Evolutionary conservation across 163 green algal species (phyloP), one percentile per base, ranked within the genome.

Genomic region (Chlorella variabilis): DNA sequence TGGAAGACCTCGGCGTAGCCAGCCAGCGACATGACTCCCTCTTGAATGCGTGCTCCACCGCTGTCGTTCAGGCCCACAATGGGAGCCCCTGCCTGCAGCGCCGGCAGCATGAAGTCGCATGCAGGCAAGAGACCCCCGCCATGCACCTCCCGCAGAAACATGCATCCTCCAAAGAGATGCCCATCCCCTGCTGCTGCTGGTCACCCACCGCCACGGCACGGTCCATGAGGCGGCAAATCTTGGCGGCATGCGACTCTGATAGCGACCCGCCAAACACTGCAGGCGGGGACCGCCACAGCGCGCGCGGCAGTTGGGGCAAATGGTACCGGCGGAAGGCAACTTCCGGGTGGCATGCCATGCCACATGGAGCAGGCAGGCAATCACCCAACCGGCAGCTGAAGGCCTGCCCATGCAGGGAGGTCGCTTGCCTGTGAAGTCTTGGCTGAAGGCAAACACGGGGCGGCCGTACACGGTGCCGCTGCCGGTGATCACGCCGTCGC

Each of bases 21-120:
- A 21, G 80, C 90, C 20, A 95, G 82, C 4, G 84, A 92, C 29
- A 89, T 77, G 2, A 96, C 91, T 0, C 91, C 91, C 71, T 96
- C 92, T 54, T 95, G 90, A 39, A 95, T 94, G 34, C 91, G 87
- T 1, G 91, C 91, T 6, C 91, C 91, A 31, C 90, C 92, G 18
- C 85, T 92, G 75, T 95, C 91, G 75, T 94, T 94, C 23, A 95
- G 83, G 2, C 89, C 89, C 56, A 95, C 90, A 0, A 95, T 71
- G 31, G 87, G 89, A 20, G 78, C 88, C 1, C 88, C 87, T 20
- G 71, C 83, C 65, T 86, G 73, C 66, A 77, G 29, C 6, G 38
- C 36, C 3, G 36, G 65, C 39, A 41, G 1, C n/a, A 39, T 67
- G 8, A 67, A 21, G 9, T 5, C 41, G 11, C 39, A 69, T 41